Conservation (phyloP, 148 eudicot species). For the Fagopyrum homotropicum region DNA sequence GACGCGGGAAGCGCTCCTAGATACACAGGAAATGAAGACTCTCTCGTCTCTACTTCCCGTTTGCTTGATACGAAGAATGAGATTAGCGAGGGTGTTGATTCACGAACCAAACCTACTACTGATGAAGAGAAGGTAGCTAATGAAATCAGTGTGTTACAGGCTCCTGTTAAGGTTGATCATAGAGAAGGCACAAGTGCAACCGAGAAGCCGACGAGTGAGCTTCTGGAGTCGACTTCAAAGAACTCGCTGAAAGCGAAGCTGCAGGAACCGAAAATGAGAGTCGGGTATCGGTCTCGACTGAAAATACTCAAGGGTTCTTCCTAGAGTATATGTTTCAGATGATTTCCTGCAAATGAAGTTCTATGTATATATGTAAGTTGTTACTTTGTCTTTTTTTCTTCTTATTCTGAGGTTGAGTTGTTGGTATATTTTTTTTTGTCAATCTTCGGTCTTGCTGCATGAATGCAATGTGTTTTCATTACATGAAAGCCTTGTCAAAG, state of each 20-base stretch:
- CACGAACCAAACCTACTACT: not conserved
- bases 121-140: conserved; percentile 3
- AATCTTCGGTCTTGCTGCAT: not conserved
- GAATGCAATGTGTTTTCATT: not conserved
- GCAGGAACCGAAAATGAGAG: conserved; percentile 59
- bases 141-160: conserved; percentile 34
- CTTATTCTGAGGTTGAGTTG: conserved; percentile 1
- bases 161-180: conserved; percentile 38
- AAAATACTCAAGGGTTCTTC: conserved; percentile 47
- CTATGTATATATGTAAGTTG: not conserved
- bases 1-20: conserved; percentile 51
- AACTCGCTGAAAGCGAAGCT: conserved; percentile 70
- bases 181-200: conserved; percentile 31
- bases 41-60: conserved; percentile 47
- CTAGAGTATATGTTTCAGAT: conserved; percentile 14
- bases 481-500: not conserved
- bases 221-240: conserved; percentile 54
- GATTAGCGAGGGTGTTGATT: not conserved
- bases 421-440: not conserved
- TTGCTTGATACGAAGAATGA: conserved; percentile 26
- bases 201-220: conserved; percentile 53
- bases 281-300: conserved; percentile 67
- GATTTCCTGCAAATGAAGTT: not conserved
- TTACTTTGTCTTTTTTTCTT: not conserved
- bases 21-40: conserved; percentile 44